Evolutionary conservation across 257 asterid species (phyloP), one percentile per base, ranked within the genome.

Genomic region (Jaltomata sinuosa): DNA sequence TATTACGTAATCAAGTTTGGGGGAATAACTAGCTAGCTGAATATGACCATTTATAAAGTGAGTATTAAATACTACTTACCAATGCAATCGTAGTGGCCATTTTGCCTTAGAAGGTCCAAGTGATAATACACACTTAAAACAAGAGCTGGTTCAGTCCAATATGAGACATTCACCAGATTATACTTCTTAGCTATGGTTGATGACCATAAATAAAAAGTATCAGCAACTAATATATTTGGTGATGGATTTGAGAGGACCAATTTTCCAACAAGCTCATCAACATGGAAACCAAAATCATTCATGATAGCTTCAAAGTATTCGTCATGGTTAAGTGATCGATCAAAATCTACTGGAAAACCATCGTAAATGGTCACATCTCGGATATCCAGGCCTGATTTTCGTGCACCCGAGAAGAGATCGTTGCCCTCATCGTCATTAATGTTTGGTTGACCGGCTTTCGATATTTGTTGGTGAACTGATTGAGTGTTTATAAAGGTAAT

Each of bases 131-230:
- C 38, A 6, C 91, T 89, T 81, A 93, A 85, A 22, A 90, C 93
- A 55, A 92, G 76, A 64, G 94, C 96, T 21, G 96, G 95, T 34
- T 93, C 94, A 19, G 96, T 92, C 97, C 96, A 92, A 65, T 90
- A 91, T 5, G 96, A 93, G 2, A 89, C 93, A 62, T 86, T 83
- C 5, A 92, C 95, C 54, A 93, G 84, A 77, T 87, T 85, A 69
- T 90, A 83, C 85, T 91, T 93, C 85, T 78, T 79, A 61, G 93
- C 94, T 62, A 92, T 86, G 59, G 87, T 86, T 32, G 94, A 90
- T 40, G 91, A 85, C 96, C 95, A 93, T 1, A 90, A 89, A 29
- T 83, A 89, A 77, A 93, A 93, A 8, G 97, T 93, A 82, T 93
- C 97, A 11, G 91, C 92, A 29, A 93, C 87, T 72, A 93, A n/a